Evolutionary conservation across 2,329 filamentous ascomycete species (phyloP).

Genomic region (Cryphonectria naterciae): DNA sequence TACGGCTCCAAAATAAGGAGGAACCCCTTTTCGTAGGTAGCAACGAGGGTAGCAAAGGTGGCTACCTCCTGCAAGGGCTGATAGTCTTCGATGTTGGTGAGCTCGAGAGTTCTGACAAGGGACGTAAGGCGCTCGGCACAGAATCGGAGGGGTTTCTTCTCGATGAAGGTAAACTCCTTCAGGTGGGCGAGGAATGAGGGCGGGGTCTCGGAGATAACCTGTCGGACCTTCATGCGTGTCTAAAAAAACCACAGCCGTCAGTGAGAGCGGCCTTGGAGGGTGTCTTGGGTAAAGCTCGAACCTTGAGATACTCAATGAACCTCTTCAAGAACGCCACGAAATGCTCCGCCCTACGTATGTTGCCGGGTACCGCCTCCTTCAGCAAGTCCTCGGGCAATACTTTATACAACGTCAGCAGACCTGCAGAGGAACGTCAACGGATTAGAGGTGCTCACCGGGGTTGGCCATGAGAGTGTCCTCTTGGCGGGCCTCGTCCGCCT

Average conservation of each 20-base stretch:
- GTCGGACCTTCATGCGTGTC: slow-evolving; percentile 96
- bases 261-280: slow-evolving; percentile 7
- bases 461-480: slow-evolving; percentile 98
- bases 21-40: slow-evolving; percentile 97
- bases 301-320: slow-evolving; percentile 96
- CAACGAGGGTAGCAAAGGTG: slow-evolving; percentile 92
- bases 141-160: slow-evolving; percentile 91
- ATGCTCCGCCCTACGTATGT: slow-evolving; percentile 93
- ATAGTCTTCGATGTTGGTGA: slow-evolving; percentile 98
- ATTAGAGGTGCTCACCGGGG: slow-evolving; percentile 54
- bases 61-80: slow-evolving; percentile 96
- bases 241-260: slow-evolving; percentile 40
- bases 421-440: too few species aligned
- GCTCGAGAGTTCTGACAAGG: slow-evolving; percentile 88
- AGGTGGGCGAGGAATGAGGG: slow-evolving; percentile 91
- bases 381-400: slow-evolving; percentile 90
- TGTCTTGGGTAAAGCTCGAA: slow-evolving; percentile 33
- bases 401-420: slow-evolving; percentile 31
- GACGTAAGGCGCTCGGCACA: slow-evolving; percentile 95
- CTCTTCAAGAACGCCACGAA: slow-evolving; percentile 93
- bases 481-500: slow-evolving; percentile 84
- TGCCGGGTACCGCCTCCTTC: slow-evolving; percentile 94
- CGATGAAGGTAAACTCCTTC: slow-evolving; percentile 95
- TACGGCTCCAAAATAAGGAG: slow-evolving; percentile 95
- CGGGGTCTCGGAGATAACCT: slow-evolving; percentile 96